Percentiles rank a stretch among this genome's conserved stretches.
Evolutionary conservation across 495 filamentous ascomycete species (phyloP).

Genomic region (Mycothermus thermophilus): DNA sequence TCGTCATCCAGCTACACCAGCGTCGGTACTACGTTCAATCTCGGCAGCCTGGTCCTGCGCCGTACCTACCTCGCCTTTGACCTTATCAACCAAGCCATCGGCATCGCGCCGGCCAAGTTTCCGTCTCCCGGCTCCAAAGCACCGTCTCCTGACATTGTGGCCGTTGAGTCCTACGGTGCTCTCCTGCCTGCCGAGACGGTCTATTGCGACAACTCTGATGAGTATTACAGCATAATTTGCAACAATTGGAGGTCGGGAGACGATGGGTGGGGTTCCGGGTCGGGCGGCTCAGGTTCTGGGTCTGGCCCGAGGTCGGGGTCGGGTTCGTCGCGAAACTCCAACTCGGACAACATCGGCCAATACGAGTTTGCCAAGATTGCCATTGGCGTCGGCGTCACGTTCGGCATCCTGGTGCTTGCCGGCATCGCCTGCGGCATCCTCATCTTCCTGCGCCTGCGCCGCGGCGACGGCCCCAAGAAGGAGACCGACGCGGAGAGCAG

Average conservation of each 20-base stretch:
- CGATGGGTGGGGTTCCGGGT: neutral
- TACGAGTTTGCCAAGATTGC: constrained; percentile 2
- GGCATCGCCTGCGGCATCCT: constrained; percentile 2
- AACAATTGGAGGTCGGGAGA: neutral
- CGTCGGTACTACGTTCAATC: too few relatives aligned
- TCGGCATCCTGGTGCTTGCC: constrained; percentile 7
- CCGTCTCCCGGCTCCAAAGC: constrained; percentile 28
- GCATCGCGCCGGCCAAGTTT: constrained; percentile 60
- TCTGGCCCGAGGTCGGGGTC: neutral
- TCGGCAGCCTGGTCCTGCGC: constrained; percentile 75
- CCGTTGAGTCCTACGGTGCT: constrained; percentile 17
- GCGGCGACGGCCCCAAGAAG: neutral
- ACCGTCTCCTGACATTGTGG: constrained; percentile 16
- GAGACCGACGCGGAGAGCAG: constrained; percentile 1
- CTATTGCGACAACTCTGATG: constrained; percentile 8
- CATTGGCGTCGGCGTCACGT: constrained; percentile 10
- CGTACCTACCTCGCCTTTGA: constrained; percentile 80
- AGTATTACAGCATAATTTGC: too few relatives aligned
- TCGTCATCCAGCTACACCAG: constrained; percentile 36
- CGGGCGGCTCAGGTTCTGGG: neutral
- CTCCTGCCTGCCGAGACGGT: constrained; percentile 14
- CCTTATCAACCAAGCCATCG: constrained; percentile 59
- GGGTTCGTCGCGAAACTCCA: too few relatives aligned
- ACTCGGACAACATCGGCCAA: neutral
- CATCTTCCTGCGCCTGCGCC: constrained; percentile 9